Conservation (phyloP, 768 basidiomycete species). For the Suillus weaverae region DNA sequence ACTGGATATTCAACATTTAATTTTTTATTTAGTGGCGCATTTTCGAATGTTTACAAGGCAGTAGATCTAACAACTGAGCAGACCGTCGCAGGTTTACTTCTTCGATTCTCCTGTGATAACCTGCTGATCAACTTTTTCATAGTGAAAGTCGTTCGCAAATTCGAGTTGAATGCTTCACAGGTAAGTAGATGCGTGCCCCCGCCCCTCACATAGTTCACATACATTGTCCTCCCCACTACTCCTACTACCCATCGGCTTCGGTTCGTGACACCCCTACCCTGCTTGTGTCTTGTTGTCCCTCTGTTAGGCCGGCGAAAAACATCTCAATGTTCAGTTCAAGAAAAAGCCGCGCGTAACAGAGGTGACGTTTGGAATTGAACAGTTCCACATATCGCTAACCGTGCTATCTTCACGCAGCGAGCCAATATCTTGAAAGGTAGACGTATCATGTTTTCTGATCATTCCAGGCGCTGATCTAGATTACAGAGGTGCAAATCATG, state of each 20-base stretch:
- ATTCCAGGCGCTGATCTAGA: constrained; percentile 7
- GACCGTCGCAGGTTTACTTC: constrained; percentile 75
- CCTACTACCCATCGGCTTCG: constrained; percentile 25
- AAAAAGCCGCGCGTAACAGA: constrained; percentile 97
- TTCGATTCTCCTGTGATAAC: neutral
- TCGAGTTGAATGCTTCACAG: constrained; percentile 87
- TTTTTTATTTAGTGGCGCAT: constrained; percentile 69
- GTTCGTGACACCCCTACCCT: constrained; percentile 13
- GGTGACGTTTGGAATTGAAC: constrained; percentile 52
- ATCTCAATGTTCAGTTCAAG: constrained; percentile 92
- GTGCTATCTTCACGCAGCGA: constrained; percentile 54
- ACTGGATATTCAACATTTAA: constrained; percentile 11
- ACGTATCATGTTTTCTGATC: constrained; percentile 13
- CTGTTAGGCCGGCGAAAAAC: constrained; percentile 84
- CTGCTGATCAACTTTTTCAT: constrained; percentile 14
- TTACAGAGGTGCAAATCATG: constrained; percentile 97
- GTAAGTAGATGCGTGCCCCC: constrained; percentile 49
- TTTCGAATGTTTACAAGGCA: constrained; percentile 98
- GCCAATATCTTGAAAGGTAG: constrained; percentile 94
- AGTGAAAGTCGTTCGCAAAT: constrained; percentile 96
- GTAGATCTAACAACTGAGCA: constrained; percentile 70
- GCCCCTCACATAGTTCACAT: constrained; percentile 29
- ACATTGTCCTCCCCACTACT: constrained; percentile 19
- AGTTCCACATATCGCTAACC: constrained; percentile 18
- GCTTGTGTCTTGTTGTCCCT: constrained; percentile 27